phyloP scores from a whole-genome alignment of 176 grass and related monocot genomes.

The Sorghum bicolor region DNA sequence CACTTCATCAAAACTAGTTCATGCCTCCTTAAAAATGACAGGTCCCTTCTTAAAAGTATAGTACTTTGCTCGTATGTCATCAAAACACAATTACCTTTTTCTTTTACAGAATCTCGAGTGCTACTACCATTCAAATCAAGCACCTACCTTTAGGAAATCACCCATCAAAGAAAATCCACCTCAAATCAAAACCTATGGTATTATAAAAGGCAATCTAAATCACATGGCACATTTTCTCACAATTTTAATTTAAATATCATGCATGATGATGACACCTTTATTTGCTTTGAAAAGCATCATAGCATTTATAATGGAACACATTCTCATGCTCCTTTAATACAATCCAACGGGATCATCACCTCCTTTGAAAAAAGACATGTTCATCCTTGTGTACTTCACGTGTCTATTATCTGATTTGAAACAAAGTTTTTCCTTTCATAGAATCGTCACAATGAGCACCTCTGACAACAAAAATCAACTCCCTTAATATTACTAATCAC shows the following conservation, averaged over 20 bases:
- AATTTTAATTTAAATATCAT: not conserved
- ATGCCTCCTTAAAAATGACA: too few species aligned
- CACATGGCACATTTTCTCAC: not conserved
- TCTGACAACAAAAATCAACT: not conserved
- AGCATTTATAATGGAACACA: not conserved
- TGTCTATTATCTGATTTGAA: too few species aligned
- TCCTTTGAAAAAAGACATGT: not conserved
- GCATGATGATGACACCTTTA: not conserved
- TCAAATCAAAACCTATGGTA: not conserved
- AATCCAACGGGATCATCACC: not conserved
- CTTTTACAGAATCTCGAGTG: too few species aligned
- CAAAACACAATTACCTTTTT: too few species aligned
- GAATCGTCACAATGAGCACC: too few species aligned
- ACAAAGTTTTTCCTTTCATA: not conserved
- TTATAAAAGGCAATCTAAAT: not conserved
- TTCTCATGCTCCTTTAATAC: not conserved
- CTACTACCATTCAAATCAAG: not conserved
- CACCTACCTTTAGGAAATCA: not conserved
- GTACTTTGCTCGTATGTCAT: too few species aligned
- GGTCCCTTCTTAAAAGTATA: too few species aligned
- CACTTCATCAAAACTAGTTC: too few species aligned
- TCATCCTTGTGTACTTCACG: not conserved
- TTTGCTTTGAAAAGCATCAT: not conserved
- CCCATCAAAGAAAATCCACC: not conserved
- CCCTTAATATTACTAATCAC: not conserved